phyloP scores from a whole-genome alignment of 345 rosid genomes.

The Eucalyptus polybractea region DNA sequence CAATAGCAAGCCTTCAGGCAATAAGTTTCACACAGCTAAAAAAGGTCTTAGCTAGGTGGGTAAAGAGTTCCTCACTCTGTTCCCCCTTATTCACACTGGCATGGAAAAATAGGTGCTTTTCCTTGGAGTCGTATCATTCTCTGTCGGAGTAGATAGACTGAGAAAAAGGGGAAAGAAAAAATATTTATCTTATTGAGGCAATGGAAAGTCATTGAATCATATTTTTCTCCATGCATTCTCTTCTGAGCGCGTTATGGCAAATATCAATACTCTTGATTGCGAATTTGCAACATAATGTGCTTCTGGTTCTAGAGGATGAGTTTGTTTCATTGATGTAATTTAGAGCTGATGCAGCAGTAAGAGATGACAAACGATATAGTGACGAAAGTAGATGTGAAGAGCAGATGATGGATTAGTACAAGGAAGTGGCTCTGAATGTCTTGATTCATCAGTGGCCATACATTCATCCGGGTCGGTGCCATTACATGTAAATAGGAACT shows the following conservation, averaged over 20 bases:
- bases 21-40: neutral
- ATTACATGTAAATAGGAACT: neutral
- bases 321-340: neutral
- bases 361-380: neutral
- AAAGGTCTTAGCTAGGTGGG: neutral
- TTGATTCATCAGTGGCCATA: neutral
- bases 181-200: neutral
- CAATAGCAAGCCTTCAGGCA: neutral
- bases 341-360: neutral
- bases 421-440: neutral
- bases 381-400: neutral
- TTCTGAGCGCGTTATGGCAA: neutral
- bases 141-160: neutral
- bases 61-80: neutral
- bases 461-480: neutral
- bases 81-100: neutral
- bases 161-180: neutral
- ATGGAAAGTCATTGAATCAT: neutral
- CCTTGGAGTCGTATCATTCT: neutral
- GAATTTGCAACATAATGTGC: neutral
- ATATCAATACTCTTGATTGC: neutral
- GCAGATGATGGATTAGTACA: neutral
- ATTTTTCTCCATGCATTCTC: neutral
- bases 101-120: neutral
- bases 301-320: neutral